Evolutionary conservation across 768 basidiomycete species (phyloP).

Genomic region (Tricholomella constricta): DNA sequence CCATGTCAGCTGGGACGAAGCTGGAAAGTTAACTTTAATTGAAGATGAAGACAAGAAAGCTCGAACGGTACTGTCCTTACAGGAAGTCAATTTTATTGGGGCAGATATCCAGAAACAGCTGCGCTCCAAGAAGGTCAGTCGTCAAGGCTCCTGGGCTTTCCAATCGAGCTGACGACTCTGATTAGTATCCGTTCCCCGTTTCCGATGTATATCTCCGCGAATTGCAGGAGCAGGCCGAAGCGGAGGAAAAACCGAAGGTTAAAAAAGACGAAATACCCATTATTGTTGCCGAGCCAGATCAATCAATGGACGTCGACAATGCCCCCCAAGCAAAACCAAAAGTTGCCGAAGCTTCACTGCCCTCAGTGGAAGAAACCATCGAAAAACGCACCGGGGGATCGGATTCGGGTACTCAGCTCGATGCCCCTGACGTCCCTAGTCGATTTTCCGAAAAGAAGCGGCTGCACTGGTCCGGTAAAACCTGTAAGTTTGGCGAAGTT

Average conservation of each 20-base stretch:
- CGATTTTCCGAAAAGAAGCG: constrained; percentile 85
- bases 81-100: constrained; percentile 73
- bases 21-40: constrained; percentile 44
- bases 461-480: constrained; percentile 83
- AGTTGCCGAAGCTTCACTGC: neutral
- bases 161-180: neutral
- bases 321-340: neutral
- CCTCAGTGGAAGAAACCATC: constrained; percentile 21
- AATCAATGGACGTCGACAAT: constrained; percentile 30
- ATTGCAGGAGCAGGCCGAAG: constrained; percentile 40
- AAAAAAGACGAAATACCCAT: constrained; percentile 24
- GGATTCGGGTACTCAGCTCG: constrained; percentile 36
- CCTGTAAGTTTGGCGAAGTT: constrained; percentile 53
- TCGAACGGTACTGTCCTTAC: constrained; percentile 42
- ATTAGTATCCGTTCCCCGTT: constrained; percentile 66
- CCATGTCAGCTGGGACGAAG: constrained; percentile 57
- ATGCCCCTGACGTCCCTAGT: constrained; percentile 68
- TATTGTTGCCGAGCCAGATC: constrained; percentile 42
- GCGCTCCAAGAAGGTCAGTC: constrained; percentile 65
- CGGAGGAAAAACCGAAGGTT: constrained; percentile 25
- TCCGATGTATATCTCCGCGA: constrained; percentile 63
- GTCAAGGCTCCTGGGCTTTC: neutral
- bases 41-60: constrained; percentile 64
- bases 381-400: constrained; percentile 38
- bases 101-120: constrained; percentile 60